Base-by-base conservation (phyloP, 2,329 filamentous ascomycete genomes). In the Paracorniculantispora psalliotae region DNA sequence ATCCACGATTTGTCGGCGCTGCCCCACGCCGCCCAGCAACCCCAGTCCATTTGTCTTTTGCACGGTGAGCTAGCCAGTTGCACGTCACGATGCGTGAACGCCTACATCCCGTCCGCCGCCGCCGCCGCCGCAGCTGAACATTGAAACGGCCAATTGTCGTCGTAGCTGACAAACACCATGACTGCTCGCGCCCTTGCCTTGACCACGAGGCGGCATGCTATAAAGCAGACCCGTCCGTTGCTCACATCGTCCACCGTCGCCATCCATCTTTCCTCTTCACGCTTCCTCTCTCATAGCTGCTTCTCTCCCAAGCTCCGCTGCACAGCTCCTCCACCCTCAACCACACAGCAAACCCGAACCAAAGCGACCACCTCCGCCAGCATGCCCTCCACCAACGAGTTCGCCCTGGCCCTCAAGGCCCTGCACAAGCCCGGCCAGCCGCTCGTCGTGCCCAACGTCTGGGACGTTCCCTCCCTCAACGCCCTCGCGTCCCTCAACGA, bases 371-470 rank as follows among this genome's bases (percentile, higher is more conserved):
- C 48, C 19, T 17, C 28, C 39, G 7, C 48, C 28, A 15, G n/a
- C 48, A 64, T 58, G 52, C 64, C 70, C 55, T 48, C 65, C 9
- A 50, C 52, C 48, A 74, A 73, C 62, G 53, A 66, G 13, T 62
- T 63, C 62, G 80, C 71, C 60, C 70, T 64, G 52, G 69, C 66
- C 28, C 65, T 76, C 59, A 73, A 74, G 61, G 65, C 67, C 41
- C 78, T 85, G 21, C 83, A 85, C 67, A 61, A 69, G 23, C 79
- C 82, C 0, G 76, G 78, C 2, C 65, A 72, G 0, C 83, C 83
- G 13, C 61, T 86, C 37, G 61, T 85, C 44, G 71, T 86, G 6
- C 73, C 81, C 12, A 86, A 86, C 63, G 71, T 83, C 62, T 84
- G 80, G 74, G 82, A 86, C 64, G 70, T 74, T 28, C 67, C 77